Base-by-base conservation (phyloP, 495 filamentous ascomycete genomes). In the Penicillium waksmanii region DNA sequence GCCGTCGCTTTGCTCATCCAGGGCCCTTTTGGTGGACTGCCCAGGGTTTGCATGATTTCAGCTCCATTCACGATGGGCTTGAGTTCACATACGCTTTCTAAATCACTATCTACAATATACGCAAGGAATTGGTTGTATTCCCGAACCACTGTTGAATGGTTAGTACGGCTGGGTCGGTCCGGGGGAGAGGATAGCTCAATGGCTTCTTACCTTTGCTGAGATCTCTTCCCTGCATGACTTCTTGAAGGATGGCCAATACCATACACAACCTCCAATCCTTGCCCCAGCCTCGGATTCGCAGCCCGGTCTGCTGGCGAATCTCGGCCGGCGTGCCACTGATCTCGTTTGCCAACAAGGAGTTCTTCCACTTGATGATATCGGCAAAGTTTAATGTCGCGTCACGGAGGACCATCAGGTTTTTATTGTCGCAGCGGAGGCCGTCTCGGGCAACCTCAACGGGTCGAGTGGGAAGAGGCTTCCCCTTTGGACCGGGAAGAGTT, bases 1-100 rank as follows among this genome's bases (percentile, higher is more conserved):
- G 90, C 85, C 46, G 95, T 67, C 13, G 91, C 92, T 55, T 76
- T 75, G 57, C 83, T 82, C 81, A 92, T 85, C 94, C 94, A 98
- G 13, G 79, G 85, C 6, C 95, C 95, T 2, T 85, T 84, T 61
- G 80, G 82, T 2, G 77, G 78, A 0, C 79, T 78, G 15, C 27
- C 27, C 27, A 97, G 71, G 9, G 73, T 82, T 57, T 84, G 76
- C 23, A 82, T 76, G 40, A 97, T 77, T 17, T 88, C 71, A 15
- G 76, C 83, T 0, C 92, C 92, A 60, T 89, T 84, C 40, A 91
- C 75, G 18, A 91, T 71, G 10, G 82, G 80, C 65, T 85, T 86
- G 17, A 91, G 62, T 5, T 75, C 66, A 52, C 66, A 72, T 8
- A 77, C 81, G 13, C 74, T 71, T 31, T 76, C 64, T 11, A 86